A percentile compares a stretch with the other conserved stretches of the same genome.
Conservation (phyloP, 495 filamentous ascomycete genomes). For the Penicillium longicatenatum region DNA sequence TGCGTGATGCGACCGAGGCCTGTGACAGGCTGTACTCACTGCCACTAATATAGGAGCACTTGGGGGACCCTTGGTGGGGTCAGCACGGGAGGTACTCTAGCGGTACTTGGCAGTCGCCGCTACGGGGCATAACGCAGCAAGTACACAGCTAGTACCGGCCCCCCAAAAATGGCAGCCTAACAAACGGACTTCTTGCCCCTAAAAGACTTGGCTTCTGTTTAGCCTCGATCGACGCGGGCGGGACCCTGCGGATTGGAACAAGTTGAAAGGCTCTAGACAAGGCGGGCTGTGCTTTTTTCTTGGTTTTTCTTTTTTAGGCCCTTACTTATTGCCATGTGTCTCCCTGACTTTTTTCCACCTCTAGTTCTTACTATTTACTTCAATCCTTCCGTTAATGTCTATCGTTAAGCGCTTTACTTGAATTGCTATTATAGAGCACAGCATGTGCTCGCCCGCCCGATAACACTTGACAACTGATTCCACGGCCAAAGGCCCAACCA, state of each 20-base stretch:
- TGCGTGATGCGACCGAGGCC: conserved; percentile 9
- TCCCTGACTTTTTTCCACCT: neutral
- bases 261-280: neutral
- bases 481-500: too few species aligned
- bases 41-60: neutral
- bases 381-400: neutral
- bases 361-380: neutral
- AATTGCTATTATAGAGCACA: neutral
- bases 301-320: neutral
- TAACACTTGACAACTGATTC: neutral
- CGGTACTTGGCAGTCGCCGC: neutral
- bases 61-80: neutral
- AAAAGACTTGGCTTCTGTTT: conserved; percentile 27
- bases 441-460: neutral
- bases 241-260: conserved; percentile 14
- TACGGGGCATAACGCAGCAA: neutral
- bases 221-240: conserved; percentile 11
- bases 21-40: conserved; percentile 10
- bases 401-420: neutral
- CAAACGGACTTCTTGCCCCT: conserved; percentile 5
- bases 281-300: conserved; percentile 7
- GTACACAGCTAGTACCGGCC: neutral
- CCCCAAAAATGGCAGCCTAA: conserved; percentile 13
- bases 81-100: neutral
- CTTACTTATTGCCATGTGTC: neutral